Base-by-base conservation (phyloP, 2,329 filamentous ascomycete species). In the Ceratocystis eucalypticola region DNA sequence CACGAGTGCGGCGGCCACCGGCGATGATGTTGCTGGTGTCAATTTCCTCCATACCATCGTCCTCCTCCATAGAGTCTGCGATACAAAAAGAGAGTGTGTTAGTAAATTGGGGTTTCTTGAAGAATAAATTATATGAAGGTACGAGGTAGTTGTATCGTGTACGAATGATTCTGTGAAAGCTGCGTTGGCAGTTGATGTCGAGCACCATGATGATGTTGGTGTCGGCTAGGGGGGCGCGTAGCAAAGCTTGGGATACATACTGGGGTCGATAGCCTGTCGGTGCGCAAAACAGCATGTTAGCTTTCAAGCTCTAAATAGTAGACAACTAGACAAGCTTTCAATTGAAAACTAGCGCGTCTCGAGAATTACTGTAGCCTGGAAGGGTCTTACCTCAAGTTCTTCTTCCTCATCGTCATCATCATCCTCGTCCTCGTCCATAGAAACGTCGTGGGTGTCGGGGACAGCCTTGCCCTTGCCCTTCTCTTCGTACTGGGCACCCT, bases 381-480 rank as follows among this genome's bases (percentile, higher is more conserved):
- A 17, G 33, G 57, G 61, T 78, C 82, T 71, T 76, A 83, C 84
- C 71, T 83, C 77, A 25, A 79, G 83, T 22, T 80, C 48, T 82
- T 88, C 88, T 50, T 92, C 88, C 17, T 88, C 85, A 61, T 84
- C 86, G 2, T 89, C 82, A 8, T 63, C 67, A 25, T 87, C 87
- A 37, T 89, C 88, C 1, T 91, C 84, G 41, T 88, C 88, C 71
- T 91, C 88, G 57, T 87, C 88, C 83, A 91, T 88, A 73, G 81
- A 81, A 73, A 84, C 77, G 71, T 88, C 84, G 70, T 85, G 76
- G 65, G 76, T 75, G 65, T 76, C 75, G 64, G 76, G 74, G 62
- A 84, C 82, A 50, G 78, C 86, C 81, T 96, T 96, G 79, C 91
- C 91, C 82, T 96, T 96, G 77, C 89, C 90, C 72, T 96, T 96